Evolutionary conservation across 441 rosid genomes (phyloP), one percentile per base, ranked within the genome.

Genomic region (Eutrema salsugineum): DNA sequence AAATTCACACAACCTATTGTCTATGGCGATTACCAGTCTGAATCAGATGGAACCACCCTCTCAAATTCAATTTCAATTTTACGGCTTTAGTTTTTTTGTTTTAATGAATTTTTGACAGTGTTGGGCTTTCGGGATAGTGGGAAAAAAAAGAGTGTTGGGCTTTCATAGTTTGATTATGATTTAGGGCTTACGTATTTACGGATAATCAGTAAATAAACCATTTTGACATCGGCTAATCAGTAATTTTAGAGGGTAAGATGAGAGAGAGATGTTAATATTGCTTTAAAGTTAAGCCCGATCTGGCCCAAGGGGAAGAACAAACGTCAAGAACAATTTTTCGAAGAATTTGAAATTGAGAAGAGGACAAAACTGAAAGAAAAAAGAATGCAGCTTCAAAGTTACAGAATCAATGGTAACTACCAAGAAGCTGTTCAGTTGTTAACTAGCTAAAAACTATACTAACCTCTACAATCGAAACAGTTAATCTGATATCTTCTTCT

Each of bases 381-480:
- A 32, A 6, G 14, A 8, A 43, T 22, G 46, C 27, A 63, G 63
- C 39, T 72, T 16, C 63, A 17, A 14, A 65, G 65, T 65, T 72
- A 47, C 66, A 72, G 5, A 65, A 64, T 47, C 42, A 62, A 51
- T 42, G 69, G 62, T 28, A 50, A 61, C 51, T 39, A 54, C 17
- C 63, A 46, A 55, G 33, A 11, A 56, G 51, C 44, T 73, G 72
- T 66, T 73, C 44, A 38, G 11, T 48, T 73, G 39, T 73, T 65
- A 65, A 27, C 71, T 64, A 72, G 14, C 71, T 72, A 56, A 17
- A 17, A 71, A 12, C 77, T 65, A 56, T 6, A 38, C 66, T 65
- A 28, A 57, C 3, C 71, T 49, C 17, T 48, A 74, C 22, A 32
- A 48, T 48, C 28, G 59, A 47, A 27, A 28, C 44, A 47, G 54